A percentile compares a stretch with the other conserved stretches of the same genome.
Evolutionary conservation across 805 yeast species (phyloP).

Genomic region (Metschnikowia borealis): DNA sequence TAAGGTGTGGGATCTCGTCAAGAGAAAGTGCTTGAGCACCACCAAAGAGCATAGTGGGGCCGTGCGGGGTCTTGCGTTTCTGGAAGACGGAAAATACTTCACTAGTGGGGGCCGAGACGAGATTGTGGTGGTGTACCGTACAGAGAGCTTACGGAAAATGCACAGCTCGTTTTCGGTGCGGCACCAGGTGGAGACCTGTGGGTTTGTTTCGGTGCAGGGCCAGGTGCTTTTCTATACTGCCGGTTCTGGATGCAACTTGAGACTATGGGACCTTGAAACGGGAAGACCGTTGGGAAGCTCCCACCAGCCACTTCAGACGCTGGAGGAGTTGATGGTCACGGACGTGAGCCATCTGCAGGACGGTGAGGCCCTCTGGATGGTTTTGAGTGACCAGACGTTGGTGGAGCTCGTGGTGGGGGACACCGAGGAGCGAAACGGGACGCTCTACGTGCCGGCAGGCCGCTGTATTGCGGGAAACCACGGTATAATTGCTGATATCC

Average conservation of each 20-base stretch:
- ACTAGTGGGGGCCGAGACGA: conserved; percentile 90
- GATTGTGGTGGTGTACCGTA: conserved; percentile 57
- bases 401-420: conserved; percentile 38
- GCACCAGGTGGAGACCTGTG: conserved; percentile 70
- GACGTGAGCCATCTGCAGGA: conserved; percentile 47
- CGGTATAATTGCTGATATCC: conserved; percentile 90
- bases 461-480: conserved; percentile 84
- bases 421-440: conserved; percentile 19
- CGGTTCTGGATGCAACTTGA: conserved; percentile 70
- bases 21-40: conserved; percentile 61
- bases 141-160: conserved; percentile 47
- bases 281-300: conserved; percentile 47
- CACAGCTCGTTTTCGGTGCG: conserved; percentile 65
- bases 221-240: conserved; percentile 57
- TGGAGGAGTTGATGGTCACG: conserved; percentile 69
- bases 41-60: conserved; percentile 76
- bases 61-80: conserved; percentile 78
- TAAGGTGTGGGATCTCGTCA: conserved; percentile 63
- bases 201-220: conserved; percentile 42
- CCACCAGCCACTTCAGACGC: conserved; percentile 47
- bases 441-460: conserved; percentile 34
- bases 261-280: conserved; percentile 54
- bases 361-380: conserved; percentile 41
- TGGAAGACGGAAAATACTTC: conserved; percentile 48
- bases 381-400: conserved; percentile 83